Evolutionary conservation across 306 rosid genomes (phyloP), one percentile per base, ranked within the genome.

Genomic region (Ammopiptanthus mongolicus): DNA sequence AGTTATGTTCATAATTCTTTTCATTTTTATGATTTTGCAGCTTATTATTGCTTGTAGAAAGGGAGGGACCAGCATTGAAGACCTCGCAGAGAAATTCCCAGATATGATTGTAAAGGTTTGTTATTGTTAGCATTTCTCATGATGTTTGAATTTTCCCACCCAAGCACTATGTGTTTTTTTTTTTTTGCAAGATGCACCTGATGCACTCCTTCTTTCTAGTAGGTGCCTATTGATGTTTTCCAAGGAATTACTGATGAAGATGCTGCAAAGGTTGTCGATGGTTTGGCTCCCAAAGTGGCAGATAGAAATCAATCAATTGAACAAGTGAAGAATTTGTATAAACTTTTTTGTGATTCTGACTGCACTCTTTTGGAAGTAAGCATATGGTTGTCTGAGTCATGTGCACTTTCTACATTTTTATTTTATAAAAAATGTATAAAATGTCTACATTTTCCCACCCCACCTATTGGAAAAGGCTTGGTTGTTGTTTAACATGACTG

Each of bases 11-110:
- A 8, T 64, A 78, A 0, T 70, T 25, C 2, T 37, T 23, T 67
- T 33, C 19, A 46, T 56, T 56, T 46, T 76, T 22, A 4, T 68
- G 37, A n/a, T 42, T 67, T 55, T 65, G 50, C 90, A 95, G 99
- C 84, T 95, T 81, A 89, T 95, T 56, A 95, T 95, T 90, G 91
- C 97, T 69, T 95, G 99, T 84, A 89, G 80, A 33, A 92, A 95
- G 85, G 99, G 99, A 73, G 99, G 99, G 81, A 95, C 99, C 72
- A 95, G 99, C 84, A 95, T 95, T 53, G 99, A 95, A 84, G 99
- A 95, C 78, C 99, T 95, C 48, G 99, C 99, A 31, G 99, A 95
- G 84, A 95, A 95, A 86, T 95, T 79, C 80, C 99, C 99, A 1
- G 97, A 95, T 80, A 89, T 88, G 92, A 95, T 95, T 79, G 31